Percentiles rank a stretch among this genome's conserved stretches.
Conservation (phyloP, 176 grass and related monocot species). For the Oryza meridionalis region DNA sequence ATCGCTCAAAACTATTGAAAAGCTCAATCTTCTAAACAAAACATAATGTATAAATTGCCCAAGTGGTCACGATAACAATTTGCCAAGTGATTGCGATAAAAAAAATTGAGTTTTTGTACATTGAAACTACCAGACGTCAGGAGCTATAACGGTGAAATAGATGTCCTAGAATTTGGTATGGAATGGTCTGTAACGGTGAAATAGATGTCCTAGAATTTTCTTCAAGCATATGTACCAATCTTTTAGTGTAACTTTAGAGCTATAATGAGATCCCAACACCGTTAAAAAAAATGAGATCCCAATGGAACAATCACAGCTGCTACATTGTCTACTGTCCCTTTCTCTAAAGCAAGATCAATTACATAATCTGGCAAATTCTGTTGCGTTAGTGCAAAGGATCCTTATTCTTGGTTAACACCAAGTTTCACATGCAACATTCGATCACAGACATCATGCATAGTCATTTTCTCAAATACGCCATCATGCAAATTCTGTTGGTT, state of each 20-base stretch:
- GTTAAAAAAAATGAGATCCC: no score
- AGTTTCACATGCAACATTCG: no score
- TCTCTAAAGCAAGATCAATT: slow-evolving; percentile 71
- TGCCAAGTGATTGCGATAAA: slow-evolving; percentile 4
- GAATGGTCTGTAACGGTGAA: slow-evolving; percentile 41
- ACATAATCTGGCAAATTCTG: slow-evolving; percentile 77
- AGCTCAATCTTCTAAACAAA: slow-evolving; percentile 20
- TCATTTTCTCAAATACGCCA: no score
- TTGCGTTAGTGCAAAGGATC: slow-evolving; percentile 38
- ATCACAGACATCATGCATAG: no score
- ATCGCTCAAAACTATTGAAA: slow-evolving; percentile 3
- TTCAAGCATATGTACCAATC: slow-evolving; percentile 52
- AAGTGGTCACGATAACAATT: neutral
- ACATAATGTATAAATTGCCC: neutral
- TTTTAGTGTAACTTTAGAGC: slow-evolving; percentile 43
- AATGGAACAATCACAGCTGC: slow-evolving; percentile 89
- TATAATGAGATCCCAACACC: slow-evolving; percentile 38
- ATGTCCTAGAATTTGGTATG: no score
- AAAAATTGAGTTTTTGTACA: slow-evolving; percentile 9
- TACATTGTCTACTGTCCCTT: slow-evolving; percentile 89
- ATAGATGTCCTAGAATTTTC: slow-evolving; percentile 44
- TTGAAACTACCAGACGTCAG: slow-evolving; percentile 41
- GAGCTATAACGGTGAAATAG: no score
- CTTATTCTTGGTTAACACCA: no score
- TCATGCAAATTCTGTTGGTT: no score